Conservation (phyloP, 208 protist genomes). For the Polymyxa betae region DNA sequence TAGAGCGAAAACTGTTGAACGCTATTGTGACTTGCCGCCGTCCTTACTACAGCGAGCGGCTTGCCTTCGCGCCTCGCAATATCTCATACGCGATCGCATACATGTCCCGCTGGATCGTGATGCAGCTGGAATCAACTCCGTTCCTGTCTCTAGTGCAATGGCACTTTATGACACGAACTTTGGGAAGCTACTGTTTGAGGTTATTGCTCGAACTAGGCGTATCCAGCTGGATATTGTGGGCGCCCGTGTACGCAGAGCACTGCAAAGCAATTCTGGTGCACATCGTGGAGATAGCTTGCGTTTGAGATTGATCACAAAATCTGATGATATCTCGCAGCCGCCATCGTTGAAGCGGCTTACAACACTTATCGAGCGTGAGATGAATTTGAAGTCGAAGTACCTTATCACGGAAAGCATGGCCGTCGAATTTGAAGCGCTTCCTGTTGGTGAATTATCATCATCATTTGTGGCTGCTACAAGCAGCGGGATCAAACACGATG, state of each 20-base stretch:
- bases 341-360: background rate
- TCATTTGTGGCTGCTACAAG: conserved; percentile 28
- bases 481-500: background rate
- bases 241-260: background rate
- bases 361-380: background rate
- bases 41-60: background rate
- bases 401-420: background rate
- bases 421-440: background rate
- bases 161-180: background rate
- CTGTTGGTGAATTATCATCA: background rate
- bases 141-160: background rate
- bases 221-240: conserved; percentile 40
- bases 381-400: background rate
- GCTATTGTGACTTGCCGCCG: background rate
- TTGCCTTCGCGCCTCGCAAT: background rate
- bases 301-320: background rate
- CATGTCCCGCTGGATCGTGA: conserved; percentile 43
- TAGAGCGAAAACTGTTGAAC: background rate
- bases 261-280: background rate
- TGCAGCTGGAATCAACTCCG: conserved; percentile 17
- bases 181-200: background rate
- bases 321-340: background rate
- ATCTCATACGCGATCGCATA: background rate
- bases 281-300: background rate
- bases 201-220: background rate